Base-by-base conservation (phyloP, 208 protist species). In the Leishmania lainsoni region DNA sequence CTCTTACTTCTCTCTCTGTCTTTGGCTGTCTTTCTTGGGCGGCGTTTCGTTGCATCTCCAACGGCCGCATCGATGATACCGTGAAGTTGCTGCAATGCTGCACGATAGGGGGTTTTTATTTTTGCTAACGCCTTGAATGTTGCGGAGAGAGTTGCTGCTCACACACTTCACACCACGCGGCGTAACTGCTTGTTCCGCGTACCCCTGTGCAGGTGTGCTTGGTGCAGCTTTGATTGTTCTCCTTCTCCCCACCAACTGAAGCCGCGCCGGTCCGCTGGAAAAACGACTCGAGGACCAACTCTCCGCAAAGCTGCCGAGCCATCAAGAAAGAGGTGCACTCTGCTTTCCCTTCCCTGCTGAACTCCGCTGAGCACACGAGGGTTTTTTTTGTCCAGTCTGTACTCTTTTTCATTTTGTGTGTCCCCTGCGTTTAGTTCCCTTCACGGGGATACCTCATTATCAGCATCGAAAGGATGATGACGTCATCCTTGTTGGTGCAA, bases 401-500 rank as follows among this genome's bases (percentile, higher is more conserved):
- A 20, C 14, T 29, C 8, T 71, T 42, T 16, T 48, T 42, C 66
- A 26, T 0, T 0, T 17, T 20, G 39, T 8, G 20, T 45, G 2
- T 6, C 45, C 52, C n/a, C 10, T 51, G 39, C 69, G 26, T 52
- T 10, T 32, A 51, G 35, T 3, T 8, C 69, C 12, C n/a, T 32
- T 51, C 22, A 26, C 12, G 45, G 20, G 20, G 8, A 20, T 26
- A 16, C 69, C 26, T 22, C 45, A n/a, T 8, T 29, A 54, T 52
- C 69, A 54, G 9, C 20, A 45, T 29, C 72, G 68, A 52, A 39
- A 63, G 52, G 32, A 77, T 77, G 74, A 29, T 56, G 56, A 29
- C 74, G 14, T 8, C 39, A 17, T 65, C 16, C 32, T 32, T 56
- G 20, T 14, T n/a, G 42, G 35, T 29, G 26, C 42, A 22, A 6